These are phyloP conservation scores for Phylloporus sp. DNA, from an alignment of 768 basidiomycete species.

Conservation along the genomic window DNA sequence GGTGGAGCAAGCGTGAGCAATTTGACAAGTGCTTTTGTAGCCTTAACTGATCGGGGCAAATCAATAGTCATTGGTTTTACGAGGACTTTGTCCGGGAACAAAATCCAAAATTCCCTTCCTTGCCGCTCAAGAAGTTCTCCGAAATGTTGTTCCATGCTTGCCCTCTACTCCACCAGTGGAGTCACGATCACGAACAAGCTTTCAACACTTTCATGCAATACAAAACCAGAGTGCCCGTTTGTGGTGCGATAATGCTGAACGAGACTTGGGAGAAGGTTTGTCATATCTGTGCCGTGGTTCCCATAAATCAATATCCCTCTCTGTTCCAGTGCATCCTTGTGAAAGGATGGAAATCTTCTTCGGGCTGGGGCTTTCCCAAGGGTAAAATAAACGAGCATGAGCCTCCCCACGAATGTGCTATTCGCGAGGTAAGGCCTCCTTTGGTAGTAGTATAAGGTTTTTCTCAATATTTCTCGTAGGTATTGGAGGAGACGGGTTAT, in stretches of 20 bases:
- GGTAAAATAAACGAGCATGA: conserved; percentile 99
- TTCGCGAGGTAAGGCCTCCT: conserved; percentile 70
- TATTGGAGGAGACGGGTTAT: conserved; percentile 96
- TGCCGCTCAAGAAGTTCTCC: conserved; percentile 90
- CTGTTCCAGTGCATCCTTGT: conserved; percentile 82
- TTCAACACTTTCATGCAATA: conserved; percentile 93
- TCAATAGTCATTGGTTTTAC: conserved; percentile 94
- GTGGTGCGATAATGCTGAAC: conserved; percentile 95
- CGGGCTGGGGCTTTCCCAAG: conserved; percentile 99
- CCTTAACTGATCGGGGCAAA: conserved; percentile 12
- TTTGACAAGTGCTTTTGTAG: conserved; percentile 4
- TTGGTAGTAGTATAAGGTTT: background rate
- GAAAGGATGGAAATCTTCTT: conserved; percentile 95
- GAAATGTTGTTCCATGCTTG: conserved; percentile 85
- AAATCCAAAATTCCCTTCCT: conserved; percentile 80
- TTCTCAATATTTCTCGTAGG: conserved; percentile 46
- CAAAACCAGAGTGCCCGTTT: conserved; percentile 95
- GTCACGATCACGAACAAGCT: conserved; percentile 78
- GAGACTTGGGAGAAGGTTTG: conserved; percentile 87
- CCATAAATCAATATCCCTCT: conserved; percentile 10
- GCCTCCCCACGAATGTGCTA: conserved; percentile 76
- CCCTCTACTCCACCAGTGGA: conserved; percentile 79
- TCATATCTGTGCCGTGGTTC: conserved; percentile 2
- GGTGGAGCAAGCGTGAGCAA: conserved; percentile 93
- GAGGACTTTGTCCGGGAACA: conserved; percentile 97